These are phyloP conservation scores for Hypsizygus marmoreus DNA, from an alignment of 768 basidiomycete genomes.

Conservation along the genomic window DNA sequence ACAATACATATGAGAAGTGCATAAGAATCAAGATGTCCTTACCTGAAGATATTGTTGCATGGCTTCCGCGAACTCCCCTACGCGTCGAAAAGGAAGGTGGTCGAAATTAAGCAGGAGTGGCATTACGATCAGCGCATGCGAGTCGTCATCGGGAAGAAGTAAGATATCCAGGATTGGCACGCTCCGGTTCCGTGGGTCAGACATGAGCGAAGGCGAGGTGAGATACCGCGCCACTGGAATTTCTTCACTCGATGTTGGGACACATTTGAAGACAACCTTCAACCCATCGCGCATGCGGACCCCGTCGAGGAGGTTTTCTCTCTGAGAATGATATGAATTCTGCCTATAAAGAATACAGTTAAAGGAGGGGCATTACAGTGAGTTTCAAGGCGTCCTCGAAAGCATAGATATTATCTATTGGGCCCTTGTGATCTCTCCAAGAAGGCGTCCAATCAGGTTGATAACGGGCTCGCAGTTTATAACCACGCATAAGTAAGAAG, in stretches of 20 bases:
- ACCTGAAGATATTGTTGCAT: constrained; percentile 15
- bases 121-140: constrained; percentile 11
- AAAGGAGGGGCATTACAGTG: neutral
- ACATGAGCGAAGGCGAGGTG: neutral
- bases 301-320: constrained; percentile 7
- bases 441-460: constrained; percentile 8
- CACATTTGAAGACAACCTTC: constrained; percentile 16
- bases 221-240: constrained; percentile 2
- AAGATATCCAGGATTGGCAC: constrained; percentile 16
- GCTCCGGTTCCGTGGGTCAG: constrained; percentile 10
- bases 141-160: constrained; percentile 9
- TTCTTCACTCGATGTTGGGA: constrained; percentile 9
- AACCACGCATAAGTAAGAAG: too few relatives aligned
- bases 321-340: neutral
- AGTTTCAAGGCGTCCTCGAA: neutral
- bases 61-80: constrained; percentile 14
- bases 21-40: neutral
- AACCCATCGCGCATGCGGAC: constrained; percentile 4
- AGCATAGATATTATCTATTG: neutral
- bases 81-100: constrained; percentile 11
- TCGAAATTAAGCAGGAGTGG: constrained; percentile 6
- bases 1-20: neutral
- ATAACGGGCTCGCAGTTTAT: constrained; percentile 13
- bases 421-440: neutral
- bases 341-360: neutral